Evolutionary conservation across 2,329 filamentous ascomycete species (phyloP).

Genomic region (Botrytis hyacinthi): DNA sequence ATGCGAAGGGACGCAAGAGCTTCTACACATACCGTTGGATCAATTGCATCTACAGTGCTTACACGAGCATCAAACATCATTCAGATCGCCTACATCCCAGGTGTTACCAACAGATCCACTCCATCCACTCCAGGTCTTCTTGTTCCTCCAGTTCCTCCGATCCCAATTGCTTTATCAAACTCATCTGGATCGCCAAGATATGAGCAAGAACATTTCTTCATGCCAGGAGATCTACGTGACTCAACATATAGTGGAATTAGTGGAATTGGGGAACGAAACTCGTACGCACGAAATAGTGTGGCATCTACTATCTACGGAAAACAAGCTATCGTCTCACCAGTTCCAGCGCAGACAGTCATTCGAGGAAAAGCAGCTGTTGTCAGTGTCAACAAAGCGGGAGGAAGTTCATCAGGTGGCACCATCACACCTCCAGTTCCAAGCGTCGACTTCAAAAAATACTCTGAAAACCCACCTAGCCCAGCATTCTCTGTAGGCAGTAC

Average conservation of each 20-base stretch:
- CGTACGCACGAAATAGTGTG: constrained; percentile 68
- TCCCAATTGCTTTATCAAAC: constrained; percentile 65
- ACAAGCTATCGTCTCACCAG: constrained; percentile 75
- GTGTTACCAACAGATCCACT: constrained; percentile 87
- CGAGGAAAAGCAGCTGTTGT: constrained; percentile 89
- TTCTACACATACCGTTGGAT: constrained; percentile 82
- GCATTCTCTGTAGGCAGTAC: constrained; percentile 67
- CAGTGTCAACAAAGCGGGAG: constrained; percentile 72
- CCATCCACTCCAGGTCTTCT: constrained; percentile 77
- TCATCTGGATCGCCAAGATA: constrained; percentile 57
- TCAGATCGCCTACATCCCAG: constrained; percentile 97
- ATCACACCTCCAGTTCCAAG: constrained; percentile 69
- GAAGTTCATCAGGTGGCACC: constrained; percentile 49
- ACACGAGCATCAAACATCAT: constrained; percentile 98
- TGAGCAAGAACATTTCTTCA: constrained; percentile 88
- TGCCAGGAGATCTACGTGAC: constrained; percentile 84
- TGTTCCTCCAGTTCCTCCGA: constrained; percentile 90
- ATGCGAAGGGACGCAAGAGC: constrained; percentile 61
- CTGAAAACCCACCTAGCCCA: constrained; percentile 51
- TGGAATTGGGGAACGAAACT: constrained; percentile 51
- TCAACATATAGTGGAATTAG: constrained; percentile 81
- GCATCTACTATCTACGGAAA: constrained; percentile 93
- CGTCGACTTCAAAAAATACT: constrained; percentile 65
- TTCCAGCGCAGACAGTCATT: constrained; percentile 81
- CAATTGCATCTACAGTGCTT: constrained; percentile 91